A percentile compares a stretch with the other conserved stretches of the same genome.
Evolutionary conservation across 73 alveolate species (phyloP).

Genomic region (Stentor roeselii): DNA sequence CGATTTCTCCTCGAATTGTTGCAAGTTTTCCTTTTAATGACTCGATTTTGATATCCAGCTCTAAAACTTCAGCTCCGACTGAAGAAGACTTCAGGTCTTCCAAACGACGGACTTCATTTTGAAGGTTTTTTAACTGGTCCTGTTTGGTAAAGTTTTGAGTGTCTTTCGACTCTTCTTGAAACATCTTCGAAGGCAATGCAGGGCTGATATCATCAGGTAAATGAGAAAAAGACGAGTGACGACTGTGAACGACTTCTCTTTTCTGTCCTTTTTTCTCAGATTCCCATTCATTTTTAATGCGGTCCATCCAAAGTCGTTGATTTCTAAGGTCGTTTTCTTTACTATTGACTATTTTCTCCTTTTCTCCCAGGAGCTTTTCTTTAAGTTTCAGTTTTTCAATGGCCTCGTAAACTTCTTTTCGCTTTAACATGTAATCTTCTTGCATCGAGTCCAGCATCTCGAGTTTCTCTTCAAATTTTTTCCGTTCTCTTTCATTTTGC

Average conservation of each 20-base stretch:
- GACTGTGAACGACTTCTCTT: neutral
- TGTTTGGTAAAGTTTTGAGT: neutral
- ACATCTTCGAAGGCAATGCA: neutral
- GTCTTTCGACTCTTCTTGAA: neutral
- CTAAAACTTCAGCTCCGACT: neutral
- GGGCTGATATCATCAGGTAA: neutral
- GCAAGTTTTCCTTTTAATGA: neutral
- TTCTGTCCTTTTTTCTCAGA: too few relatives aligned
- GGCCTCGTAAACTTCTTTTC: neutral
- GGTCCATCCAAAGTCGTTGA: neutral
- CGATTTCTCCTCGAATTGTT: neutral
- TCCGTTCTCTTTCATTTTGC: neutral
- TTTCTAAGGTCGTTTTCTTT: neutral
- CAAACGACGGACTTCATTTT: neutral
- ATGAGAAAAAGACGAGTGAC: neutral
- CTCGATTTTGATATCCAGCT: neutral
- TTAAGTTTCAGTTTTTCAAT: neutral
- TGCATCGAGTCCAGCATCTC: neutral
- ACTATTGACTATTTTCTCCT: too few relatives aligned
- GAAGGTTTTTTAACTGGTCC: neutral
- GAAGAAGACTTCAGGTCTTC: neutral
- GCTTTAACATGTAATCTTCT: neutral
- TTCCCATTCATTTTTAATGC: neutral
- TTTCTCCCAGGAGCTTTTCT: neutral
- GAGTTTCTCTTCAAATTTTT: neutral